phyloP scores from a whole-genome alignment of 2,329 filamentous ascomycete genomes.

The Coniochaeta prunicola region DNA sequence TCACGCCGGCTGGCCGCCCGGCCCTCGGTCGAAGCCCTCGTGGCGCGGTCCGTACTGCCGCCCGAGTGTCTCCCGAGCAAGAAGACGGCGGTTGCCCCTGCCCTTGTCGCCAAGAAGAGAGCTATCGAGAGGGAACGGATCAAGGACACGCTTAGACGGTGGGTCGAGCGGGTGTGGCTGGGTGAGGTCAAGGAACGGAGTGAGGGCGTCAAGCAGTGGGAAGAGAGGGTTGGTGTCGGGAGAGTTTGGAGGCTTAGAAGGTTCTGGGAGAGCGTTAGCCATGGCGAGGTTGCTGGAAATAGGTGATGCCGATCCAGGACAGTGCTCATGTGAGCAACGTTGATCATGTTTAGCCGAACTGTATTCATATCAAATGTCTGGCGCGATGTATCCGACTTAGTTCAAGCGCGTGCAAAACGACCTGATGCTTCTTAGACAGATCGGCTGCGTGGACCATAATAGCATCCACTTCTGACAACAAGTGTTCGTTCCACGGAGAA shows the following conservation, averaged over 20 bases:
- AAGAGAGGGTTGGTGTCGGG: slow-evolving; percentile 45
- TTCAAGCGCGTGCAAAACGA: no score
- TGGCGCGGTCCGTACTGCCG: slow-evolving; percentile 57
- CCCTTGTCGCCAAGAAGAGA: slow-evolving; percentile 53
- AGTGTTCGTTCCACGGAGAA: no score
- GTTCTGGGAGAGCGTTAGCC: slow-evolving; percentile 58
- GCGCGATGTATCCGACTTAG: not conserved
- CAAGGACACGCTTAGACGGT: slow-evolving; percentile 58
- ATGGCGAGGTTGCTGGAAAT: not conserved
- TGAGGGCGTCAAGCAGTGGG: slow-evolving; percentile 37
- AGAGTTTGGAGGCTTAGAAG: slow-evolving; percentile 53
- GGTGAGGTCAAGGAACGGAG: slow-evolving; percentile 42
- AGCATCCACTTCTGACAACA: no score
- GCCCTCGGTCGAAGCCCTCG: slow-evolving; percentile 52
- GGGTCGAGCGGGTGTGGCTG: slow-evolving; percentile 54
- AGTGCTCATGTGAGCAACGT: not conserved
- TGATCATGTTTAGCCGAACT: no score
- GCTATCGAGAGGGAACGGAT: slow-evolving; percentile 60
- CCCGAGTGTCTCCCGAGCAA: slow-evolving; percentile 50
- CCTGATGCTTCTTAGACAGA: no score
- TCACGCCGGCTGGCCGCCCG: slow-evolving; percentile 53
- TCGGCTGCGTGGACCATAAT: no score
- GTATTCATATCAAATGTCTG: no score
- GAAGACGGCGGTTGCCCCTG: slow-evolving; percentile 41
- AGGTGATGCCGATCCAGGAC: not conserved